These are phyloP conservation scores for Pseudisothecium myosuroides DNA, from an alignment of 225 moss, liverwort and hornwort species.

Conservation along the genomic window DNA sequence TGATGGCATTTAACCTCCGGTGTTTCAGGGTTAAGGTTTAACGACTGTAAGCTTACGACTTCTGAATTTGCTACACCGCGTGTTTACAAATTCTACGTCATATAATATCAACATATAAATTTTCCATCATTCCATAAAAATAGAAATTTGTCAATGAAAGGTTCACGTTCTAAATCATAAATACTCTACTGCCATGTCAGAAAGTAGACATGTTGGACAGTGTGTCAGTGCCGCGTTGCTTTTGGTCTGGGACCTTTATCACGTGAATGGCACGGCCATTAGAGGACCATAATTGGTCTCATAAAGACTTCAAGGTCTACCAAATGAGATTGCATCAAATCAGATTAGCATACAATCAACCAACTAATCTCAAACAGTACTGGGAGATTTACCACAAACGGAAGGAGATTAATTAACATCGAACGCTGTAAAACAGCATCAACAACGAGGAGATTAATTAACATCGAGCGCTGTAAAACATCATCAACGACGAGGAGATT, in stretches of 20 bases:
- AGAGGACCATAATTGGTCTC: not conserved
- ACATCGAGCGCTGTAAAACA: not conserved
- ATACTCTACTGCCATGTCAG: not conserved
- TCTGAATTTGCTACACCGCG: not conserved
- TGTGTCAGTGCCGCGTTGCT: conserved; percentile 6
- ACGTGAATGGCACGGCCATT: not conserved
- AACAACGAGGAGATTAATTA: not conserved
- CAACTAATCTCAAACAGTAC: not conserved
- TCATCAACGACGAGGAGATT: too few relatives aligned
- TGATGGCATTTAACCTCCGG: too few relatives aligned
- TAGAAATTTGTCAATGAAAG: not conserved
- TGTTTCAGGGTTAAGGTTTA: not conserved
- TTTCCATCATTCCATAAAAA: not conserved
- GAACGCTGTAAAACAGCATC: not conserved
- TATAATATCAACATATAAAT: not conserved
- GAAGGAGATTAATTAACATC: too few relatives aligned
- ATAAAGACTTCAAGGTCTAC: not conserved
- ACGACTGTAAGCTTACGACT: not conserved
- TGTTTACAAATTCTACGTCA: not conserved
- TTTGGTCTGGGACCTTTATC: conserved; percentile 20
- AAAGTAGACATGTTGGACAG: conserved; percentile 5
- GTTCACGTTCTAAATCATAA: not conserved
- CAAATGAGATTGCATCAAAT: not conserved
- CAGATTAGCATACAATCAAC: not conserved
- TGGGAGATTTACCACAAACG: not conserved